These are phyloP conservation scores for Leccinum fallax DNA, from an alignment of 1,284 basidiomycete species.

Conservation along the genomic window DNA sequence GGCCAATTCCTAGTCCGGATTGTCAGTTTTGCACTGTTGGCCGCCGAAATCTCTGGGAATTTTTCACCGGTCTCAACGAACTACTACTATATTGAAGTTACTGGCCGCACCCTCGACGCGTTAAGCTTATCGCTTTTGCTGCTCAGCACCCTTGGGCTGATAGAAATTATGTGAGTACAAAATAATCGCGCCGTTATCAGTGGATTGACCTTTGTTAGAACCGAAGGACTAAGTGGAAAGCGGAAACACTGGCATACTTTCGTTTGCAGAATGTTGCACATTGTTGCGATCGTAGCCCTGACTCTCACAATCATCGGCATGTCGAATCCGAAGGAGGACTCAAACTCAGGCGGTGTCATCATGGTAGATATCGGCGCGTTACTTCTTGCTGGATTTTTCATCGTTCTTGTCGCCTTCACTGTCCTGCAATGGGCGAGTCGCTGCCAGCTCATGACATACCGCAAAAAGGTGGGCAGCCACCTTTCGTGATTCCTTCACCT, in stretches of 20 bases:
- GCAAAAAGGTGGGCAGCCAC: conserved; percentile 41
- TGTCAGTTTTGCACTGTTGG: no score
- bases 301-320: conserved; percentile 52
- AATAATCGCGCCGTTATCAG: background rate
- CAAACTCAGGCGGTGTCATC: conserved; percentile 15
- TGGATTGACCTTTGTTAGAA: conserved; percentile 18
- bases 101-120: conserved; percentile 42
- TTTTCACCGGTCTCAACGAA: no score
- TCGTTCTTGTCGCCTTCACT: conserved; percentile 45
- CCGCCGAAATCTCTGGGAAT: no score
- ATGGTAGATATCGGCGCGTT: conserved; percentile 53
- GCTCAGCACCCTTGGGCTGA: conserved; percentile 57
- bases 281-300: conserved; percentile 47
- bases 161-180: conserved; percentile 59
- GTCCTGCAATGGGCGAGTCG: conserved; percentile 52
- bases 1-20: no score
- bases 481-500: conserved; percentile 11
- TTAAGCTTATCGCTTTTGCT: conserved; percentile 56
- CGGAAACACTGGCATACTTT: conserved; percentile 20
- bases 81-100: no score
- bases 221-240: conserved; percentile 20
- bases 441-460: conserved; percentile 49
- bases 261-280: conserved; percentile 42
- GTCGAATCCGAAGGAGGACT: conserved; percentile 2
- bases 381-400: conserved; percentile 51